Evolutionary conservation across 371 early-diverging fungal species (phyloP), one percentile per base, ranked within the genome.

Genomic region (Coemansia sp.): DNA sequence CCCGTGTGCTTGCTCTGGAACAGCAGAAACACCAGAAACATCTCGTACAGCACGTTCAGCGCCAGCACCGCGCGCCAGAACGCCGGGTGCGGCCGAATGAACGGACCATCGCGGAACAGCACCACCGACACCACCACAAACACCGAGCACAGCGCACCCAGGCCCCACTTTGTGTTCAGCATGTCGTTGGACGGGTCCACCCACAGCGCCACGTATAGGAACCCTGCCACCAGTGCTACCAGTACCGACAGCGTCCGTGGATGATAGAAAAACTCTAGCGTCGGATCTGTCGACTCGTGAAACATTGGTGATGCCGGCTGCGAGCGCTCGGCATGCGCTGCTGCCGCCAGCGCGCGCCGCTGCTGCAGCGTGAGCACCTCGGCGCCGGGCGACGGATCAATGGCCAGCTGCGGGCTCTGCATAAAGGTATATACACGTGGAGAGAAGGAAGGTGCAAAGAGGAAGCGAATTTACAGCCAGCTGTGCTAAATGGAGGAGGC

Each of bases 21-120:
- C 63, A 96, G 81, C 45, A 94, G 59, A 63, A 93, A 93, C 26
- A 94, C 91, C 53, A 97, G 79, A 39, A 90, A 79, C 69, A 94
- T 80, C 77, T 93, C 90, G 65, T 97, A 97, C 32, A 90, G 75
- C 3, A 96, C 90, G 52, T 91, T 88, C 9, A 88, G 55, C 39
- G 90, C 90, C 34, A 95, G 77, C 0, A 94, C 93, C 11, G 88
- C 85, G 40, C 96, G 83, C 98, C 98, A 97, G 49, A 97, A 83
- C 7, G 91, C 95, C 26, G 95, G 94, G 74, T 96, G 96, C 7
- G 98, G 98, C 48, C 98, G 84, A 43, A 96, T 86, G 76, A 97
- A 93, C 8, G 95, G 94, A 10, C 96, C 95, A 78, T 96, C 95
- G 13, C 90, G 82, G 74, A 96, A 95, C 72, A 88, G 86, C 4